Conservation (phyloP, 768 basidiomycete genomes). For the Tulasnella sp. region DNA sequence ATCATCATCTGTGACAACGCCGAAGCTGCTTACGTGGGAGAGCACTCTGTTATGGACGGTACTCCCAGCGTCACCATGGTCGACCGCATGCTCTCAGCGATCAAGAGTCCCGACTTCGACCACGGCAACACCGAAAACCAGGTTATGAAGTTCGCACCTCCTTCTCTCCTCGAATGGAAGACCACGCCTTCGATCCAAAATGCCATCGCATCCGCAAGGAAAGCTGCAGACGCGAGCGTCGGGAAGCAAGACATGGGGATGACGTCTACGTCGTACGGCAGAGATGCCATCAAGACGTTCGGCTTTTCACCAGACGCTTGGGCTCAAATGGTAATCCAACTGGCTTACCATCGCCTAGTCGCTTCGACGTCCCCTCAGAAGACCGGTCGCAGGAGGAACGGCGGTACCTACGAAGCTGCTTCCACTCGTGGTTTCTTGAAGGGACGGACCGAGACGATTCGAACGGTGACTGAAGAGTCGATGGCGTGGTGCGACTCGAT, state of each 20-base stretch:
- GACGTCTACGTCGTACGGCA: slow-evolving; percentile 72
- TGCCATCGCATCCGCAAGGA: slow-evolving; percentile 57
- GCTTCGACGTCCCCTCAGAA: slow-evolving; percentile 26
- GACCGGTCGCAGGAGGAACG: slow-evolving; percentile 45
- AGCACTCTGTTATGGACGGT: slow-evolving; percentile 89
- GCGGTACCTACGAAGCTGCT: slow-evolving; percentile 91
- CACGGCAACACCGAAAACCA: slow-evolving; percentile 41
- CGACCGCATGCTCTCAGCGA: slow-evolving; percentile 60
- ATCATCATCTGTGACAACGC: slow-evolving; percentile 82
- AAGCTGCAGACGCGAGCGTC: slow-evolving; percentile 54
- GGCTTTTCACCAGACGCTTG: slow-evolving; percentile 91
- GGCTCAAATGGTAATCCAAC: slow-evolving; percentile 88
- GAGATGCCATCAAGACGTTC: slow-evolving; percentile 77
- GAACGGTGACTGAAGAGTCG: slow-evolving; percentile 71
- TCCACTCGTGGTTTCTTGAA: slow-evolving; percentile 84
- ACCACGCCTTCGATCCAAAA: slow-evolving; percentile 45
- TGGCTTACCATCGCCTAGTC: slow-evolving; percentile 76
- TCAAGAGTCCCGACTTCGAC: slow-evolving; percentile 61
- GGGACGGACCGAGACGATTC: slow-evolving; percentile 91
- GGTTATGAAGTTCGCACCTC: slow-evolving; percentile 33
- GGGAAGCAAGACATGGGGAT: slow-evolving; percentile 61
- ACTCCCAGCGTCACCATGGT: slow-evolving; percentile 73
- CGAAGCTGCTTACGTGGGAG: slow-evolving; percentile 83
- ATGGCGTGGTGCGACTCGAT: slow-evolving; percentile 75
- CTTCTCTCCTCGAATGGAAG: slow-evolving; percentile 60